Evolutionary conservation across 495 filamentous ascomycete species (phyloP).

Genomic region (Jackrogersella minutella): DNA sequence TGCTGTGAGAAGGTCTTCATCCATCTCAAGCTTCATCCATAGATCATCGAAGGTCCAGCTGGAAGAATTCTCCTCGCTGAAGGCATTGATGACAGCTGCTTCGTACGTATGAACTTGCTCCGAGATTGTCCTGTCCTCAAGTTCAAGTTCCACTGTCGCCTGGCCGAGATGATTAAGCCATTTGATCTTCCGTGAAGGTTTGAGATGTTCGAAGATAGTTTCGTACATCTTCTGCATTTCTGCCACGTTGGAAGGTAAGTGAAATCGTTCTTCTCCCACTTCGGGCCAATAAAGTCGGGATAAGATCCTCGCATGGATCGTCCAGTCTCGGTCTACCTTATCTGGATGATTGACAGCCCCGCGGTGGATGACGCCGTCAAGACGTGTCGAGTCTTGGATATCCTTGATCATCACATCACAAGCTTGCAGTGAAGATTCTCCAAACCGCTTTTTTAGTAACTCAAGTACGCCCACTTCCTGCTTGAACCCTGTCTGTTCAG

Average conservation of each 20-base stretch:
- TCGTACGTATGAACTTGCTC: slow-evolving; percentile 85
- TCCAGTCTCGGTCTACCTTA: slow-evolving; percentile 45
- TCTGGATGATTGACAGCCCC: slow-evolving; percentile 42
- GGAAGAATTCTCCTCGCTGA: slow-evolving; percentile 63
- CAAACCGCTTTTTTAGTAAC: slow-evolving; percentile 87
- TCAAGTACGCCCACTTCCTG: slow-evolving; percentile 82
- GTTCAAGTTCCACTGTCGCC: slow-evolving; percentile 80
- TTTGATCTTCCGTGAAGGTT: slow-evolving; percentile 81
- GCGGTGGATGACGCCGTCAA: slow-evolving; percentile 70
- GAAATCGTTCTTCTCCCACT: slow-evolving; percentile 78
- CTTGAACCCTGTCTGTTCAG: slow-evolving; percentile 71
- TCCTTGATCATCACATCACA: slow-evolving; percentile 98
- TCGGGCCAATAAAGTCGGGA: slow-evolving; percentile 95
- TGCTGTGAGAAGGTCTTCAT: slow-evolving; percentile 73
- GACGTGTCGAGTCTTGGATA: slow-evolving; percentile 81
- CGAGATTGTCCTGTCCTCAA: slow-evolving; percentile 77
- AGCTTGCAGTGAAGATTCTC: slow-evolving; percentile 81
- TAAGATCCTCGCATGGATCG: slow-evolving; percentile 80
- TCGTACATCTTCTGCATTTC: slow-evolving; percentile 75
- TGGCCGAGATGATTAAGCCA: slow-evolving; percentile 87
- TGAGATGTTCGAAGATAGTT: slow-evolving; percentile 77
- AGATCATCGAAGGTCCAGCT: slow-evolving; percentile 69
- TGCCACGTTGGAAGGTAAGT: slow-evolving; percentile 69
- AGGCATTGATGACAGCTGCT: slow-evolving; percentile 89
- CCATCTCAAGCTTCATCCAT: slow-evolving; percentile 73